Percentiles rank a stretch among this genome's conserved stretches.
Evolutionary conservation across 768 basidiomycete species (phyloP).

Genomic region (Kwoniella botswanensis): DNA sequence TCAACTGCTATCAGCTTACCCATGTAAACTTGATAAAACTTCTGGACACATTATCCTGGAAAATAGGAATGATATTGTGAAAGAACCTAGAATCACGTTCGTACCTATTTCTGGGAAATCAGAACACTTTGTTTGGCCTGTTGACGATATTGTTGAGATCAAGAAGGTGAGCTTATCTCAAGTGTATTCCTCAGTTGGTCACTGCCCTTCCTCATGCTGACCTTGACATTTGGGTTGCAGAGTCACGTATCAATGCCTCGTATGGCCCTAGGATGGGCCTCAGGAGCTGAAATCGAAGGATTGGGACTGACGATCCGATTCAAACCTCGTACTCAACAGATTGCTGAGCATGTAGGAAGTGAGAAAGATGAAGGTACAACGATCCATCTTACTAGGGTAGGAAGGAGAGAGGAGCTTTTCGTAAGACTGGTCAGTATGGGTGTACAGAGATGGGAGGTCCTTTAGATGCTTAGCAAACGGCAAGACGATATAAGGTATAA

Average conservation of each 20-base stretch:
- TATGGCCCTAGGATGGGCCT: slow-evolving; percentile 59
- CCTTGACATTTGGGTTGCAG: slow-evolving; percentile 24
- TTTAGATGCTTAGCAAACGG: slow-evolving; percentile 36
- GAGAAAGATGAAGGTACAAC: slow-evolving; percentile 50
- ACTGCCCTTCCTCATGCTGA: not conserved
- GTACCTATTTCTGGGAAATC: slow-evolving; percentile 46
- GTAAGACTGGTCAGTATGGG: slow-evolving; percentile 58
- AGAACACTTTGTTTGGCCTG: slow-evolving; percentile 48
- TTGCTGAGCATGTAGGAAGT: slow-evolving; percentile 37
- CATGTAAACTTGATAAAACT: slow-evolving; percentile 55
- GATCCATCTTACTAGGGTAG: slow-evolving; percentile 57
- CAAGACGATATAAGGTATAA: not conserved
- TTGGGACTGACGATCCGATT: slow-evolving; percentile 58
- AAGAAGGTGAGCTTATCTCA: slow-evolving; percentile 51
- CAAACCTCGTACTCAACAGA: slow-evolving; percentile 47
- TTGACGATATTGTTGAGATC: slow-evolving; percentile 60
- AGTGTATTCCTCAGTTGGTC: not conserved
- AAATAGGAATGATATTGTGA: slow-evolving; percentile 36
- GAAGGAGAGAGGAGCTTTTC: slow-evolving; percentile 59
- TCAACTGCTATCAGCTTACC: slow-evolving; percentile 50
- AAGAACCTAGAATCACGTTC: slow-evolving; percentile 46
- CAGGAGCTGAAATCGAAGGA: slow-evolving; percentile 58
- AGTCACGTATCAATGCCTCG: slow-evolving; percentile 58
- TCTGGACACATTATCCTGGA: slow-evolving; percentile 58
- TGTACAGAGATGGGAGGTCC: slow-evolving; percentile 58